Conservation (phyloP, 2,329 filamentous ascomycete species). For the Colletotrichum liriopes region DNA sequence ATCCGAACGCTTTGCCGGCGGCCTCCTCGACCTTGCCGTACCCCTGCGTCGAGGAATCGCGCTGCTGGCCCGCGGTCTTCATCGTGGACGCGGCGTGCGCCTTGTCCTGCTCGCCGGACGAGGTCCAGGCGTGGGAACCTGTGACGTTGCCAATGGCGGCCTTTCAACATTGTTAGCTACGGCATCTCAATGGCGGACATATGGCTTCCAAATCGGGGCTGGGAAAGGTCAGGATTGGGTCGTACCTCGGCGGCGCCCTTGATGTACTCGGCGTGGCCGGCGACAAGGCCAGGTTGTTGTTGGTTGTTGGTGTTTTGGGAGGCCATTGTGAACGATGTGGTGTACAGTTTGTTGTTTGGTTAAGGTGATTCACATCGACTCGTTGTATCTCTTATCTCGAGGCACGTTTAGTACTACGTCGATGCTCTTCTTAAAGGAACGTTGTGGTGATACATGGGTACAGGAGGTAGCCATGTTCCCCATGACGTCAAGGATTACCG, state of each 20-base stretch:
- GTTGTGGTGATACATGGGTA: slow-evolving; percentile 20
- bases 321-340: slow-evolving; percentile 7
- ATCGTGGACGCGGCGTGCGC: slow-evolving; percentile 73
- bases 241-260: slow-evolving; percentile 78
- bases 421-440: slow-evolving; percentile 6
- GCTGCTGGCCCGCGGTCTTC: slow-evolving; percentile 71
- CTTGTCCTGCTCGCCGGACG: slow-evolving; percentile 76
- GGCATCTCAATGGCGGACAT: accelerated
- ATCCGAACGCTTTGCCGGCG: slow-evolving; percentile 75
- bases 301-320: slow-evolving; percentile 46
- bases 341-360: not conserved
- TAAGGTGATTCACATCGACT: not conserved
- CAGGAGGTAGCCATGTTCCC: not conserved
- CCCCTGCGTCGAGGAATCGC: slow-evolving; percentile 68
- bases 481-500: slow-evolving; percentile 36
- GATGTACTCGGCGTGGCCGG: slow-evolving; percentile 77
- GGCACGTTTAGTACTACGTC: no score
- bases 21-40: slow-evolving; percentile 77
- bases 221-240: not conserved
- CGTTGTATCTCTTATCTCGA: accelerated
- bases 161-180: slow-evolving; percentile 52
- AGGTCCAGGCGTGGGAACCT: slow-evolving; percentile 74
- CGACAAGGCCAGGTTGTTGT: slow-evolving; percentile 71
- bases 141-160: slow-evolving; percentile 73
- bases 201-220: not conserved